Base-by-base conservation (phyloP, 192 early-diverging fungal genomes). In the Chytriomyces confervae region DNA sequence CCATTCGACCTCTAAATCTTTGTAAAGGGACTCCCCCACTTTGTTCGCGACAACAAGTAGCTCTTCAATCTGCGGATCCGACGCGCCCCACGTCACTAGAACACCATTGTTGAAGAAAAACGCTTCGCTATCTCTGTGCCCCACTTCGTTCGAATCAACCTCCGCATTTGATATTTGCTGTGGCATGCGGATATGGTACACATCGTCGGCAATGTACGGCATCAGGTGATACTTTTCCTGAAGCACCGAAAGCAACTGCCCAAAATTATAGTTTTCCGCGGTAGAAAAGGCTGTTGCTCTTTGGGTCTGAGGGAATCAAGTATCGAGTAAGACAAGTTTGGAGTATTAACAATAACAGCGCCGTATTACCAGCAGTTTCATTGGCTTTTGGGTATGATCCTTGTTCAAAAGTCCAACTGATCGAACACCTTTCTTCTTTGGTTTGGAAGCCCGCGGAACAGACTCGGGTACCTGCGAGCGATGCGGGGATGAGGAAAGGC, bases 21-120 rank as follows among this genome's bases (percentile, higher is more conserved):
- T 60, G 69, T 86, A 90, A 24, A 53, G 49, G 13, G 24, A 23
- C 45, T 80, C 81, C 63, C 87, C 89, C 24, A 82, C 87, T 51
- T 74, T 61, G 27, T 86, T 86, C 23, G 90, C 72, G 18, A 82
- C 57, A 18, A 60, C 43, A 29, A 87, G 62, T 61, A 91, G 76
- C 61, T 76, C 70, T 69, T 75, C 78, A 62, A 82, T 84, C 66
- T 87, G 75, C 11, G 50, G 51, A 44, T 84, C 83, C 0, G 74
- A 69, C 1, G 86, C 82, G 48, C 89, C 89, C 89, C 89, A 91
- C 0, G 85, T 83, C 10, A 87, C 89, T 47, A 89, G 81, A 20
- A 86, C 82, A 8, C 89, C 89, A 60, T 86, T 80, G 27, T 62
- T 77, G 63, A 90, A 90, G 11, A 87, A 77, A 72, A 85, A 89